These are phyloP conservation scores for Orbilia javanica DNA, from an alignment of 2,329 filamentous ascomycete genomes.

Conservation along the genomic window DNA sequence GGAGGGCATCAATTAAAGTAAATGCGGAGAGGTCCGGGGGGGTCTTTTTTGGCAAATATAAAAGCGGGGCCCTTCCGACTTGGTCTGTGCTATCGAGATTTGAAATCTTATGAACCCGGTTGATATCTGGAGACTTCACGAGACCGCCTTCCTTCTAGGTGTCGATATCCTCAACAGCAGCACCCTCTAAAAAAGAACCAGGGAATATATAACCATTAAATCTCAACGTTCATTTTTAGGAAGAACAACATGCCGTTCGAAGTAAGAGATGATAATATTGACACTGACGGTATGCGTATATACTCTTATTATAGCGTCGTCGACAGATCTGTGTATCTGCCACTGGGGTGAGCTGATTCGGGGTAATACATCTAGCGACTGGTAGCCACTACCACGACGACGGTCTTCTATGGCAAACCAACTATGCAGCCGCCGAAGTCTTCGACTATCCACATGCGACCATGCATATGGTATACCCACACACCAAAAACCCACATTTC, in stretches of 20 bases:
- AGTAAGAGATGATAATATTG: conserved; percentile 4
- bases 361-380: not conserved
- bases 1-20: conserved; percentile 4
- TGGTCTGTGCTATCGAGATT: conserved; percentile 1
- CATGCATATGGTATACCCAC: conserved; percentile 20
- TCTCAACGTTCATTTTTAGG: not conserved
- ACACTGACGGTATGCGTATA: conserved; percentile 5
- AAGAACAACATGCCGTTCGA: conserved; percentile 13
- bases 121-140: not conserved
- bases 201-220: not conserved
- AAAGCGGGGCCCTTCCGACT: conserved; percentile 13
- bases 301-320: not conserved
- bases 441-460: conserved; percentile 20
- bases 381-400: conserved; percentile 8
- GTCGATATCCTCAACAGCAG: not conserved
- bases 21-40: conserved; percentile 7
- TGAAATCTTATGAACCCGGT: not conserved
- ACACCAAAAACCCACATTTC: not conserved
- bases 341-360: not conserved
- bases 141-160: not conserved
- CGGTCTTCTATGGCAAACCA: conserved; percentile 18
- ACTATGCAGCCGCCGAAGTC: conserved; percentile 13
- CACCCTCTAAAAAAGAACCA: not conserved
- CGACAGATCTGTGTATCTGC: not conserved
- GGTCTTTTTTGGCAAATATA: conserved; percentile 12